These are phyloP conservation scores for Bipolaris bicolor DNA, from an alignment of 2,329 filamentous ascomycete genomes.

Conservation along the genomic window DNA sequence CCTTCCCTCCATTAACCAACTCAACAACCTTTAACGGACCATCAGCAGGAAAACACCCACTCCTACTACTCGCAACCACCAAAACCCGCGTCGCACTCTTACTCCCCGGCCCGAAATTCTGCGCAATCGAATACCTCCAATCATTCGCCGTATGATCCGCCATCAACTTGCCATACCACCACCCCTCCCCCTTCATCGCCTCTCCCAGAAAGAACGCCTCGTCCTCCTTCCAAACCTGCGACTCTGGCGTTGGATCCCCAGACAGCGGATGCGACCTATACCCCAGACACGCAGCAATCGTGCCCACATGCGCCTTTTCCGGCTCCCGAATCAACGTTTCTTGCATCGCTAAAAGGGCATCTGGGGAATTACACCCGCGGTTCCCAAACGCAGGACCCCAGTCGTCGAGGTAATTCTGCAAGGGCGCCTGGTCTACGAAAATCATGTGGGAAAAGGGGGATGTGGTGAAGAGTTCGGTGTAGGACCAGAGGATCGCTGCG, in stretches of 20 bases:
- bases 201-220: slow-evolving; percentile 33
- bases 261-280: slow-evolving; percentile 31
- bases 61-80: slow-evolving; percentile 35
- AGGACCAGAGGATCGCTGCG: slow-evolving; percentile 34
- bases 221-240: slow-evolving; percentile 27
- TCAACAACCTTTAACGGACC: slow-evolving; percentile 33
- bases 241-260: slow-evolving; percentile 16
- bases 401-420: slow-evolving; percentile 34
- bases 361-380: slow-evolving; percentile 26
- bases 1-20: slow-evolving; percentile 23
- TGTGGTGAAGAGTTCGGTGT: slow-evolving; percentile 35
- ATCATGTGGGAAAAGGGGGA: slow-evolving; percentile 28
- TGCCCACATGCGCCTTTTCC: slow-evolving; percentile 25
- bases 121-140: slow-evolving; percentile 30
- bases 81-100: slow-evolving; percentile 26
- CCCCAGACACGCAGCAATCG: slow-evolving; percentile 32
- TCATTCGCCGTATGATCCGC: slow-evolving; percentile 39
- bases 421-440: slow-evolving; percentile 38
- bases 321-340: slow-evolving; percentile 19
- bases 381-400: slow-evolving; percentile 34
- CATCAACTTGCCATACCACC: slow-evolving; percentile 42
- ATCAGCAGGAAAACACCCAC: slow-evolving; percentile 37
- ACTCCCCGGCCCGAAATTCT: slow-evolving; percentile 25
- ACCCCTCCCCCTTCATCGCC: slow-evolving; percentile 32
- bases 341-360: slow-evolving; percentile 25